Percentiles rank a stretch among this genome's conserved stretches.
These are phyloP conservation scores for Gracilaria vermiculophylla DNA, from an alignment of 23 red algal species.

Conservation along the genomic window DNA sequence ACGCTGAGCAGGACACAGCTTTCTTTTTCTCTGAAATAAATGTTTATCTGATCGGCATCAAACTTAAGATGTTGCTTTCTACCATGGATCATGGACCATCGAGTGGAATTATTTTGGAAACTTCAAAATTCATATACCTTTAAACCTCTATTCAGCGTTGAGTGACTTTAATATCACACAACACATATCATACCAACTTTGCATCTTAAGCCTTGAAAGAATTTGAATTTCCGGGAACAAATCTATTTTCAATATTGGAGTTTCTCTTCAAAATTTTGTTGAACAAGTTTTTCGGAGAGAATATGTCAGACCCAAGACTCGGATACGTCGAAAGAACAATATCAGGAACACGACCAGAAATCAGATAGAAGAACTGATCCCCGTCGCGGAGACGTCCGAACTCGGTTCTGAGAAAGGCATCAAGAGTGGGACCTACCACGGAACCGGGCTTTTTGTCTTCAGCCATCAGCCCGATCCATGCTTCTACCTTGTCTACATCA, in stretches of 20 bases:
- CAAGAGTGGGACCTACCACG: constrained; percentile 12
- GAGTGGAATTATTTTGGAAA: no score
- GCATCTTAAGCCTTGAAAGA: not conserved
- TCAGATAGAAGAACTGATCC: constrained; percentile 64
- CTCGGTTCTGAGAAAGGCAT: not conserved
- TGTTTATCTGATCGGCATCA: no score
- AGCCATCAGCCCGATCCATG: constrained; percentile 50
- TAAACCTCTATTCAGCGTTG: no score
- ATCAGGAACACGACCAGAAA: not conserved
- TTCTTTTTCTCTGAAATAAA: no score
- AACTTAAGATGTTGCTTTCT: no score
- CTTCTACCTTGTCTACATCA: constrained; percentile 38
- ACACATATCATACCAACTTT: no score
- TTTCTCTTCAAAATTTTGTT: not conserved
- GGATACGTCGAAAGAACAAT: not conserved
- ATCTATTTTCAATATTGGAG: not conserved
- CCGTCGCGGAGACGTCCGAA: constrained; percentile 57
- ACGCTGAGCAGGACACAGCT: no score
- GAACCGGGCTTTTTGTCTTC: constrained; percentile 32
- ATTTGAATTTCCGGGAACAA: not conserved
- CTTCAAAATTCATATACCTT: no score
- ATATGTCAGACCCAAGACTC: not conserved
- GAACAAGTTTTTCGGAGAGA: not conserved
- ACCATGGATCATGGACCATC: no score
- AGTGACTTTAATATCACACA: no score